Evolutionary conservation across 768 basidiomycete species (phyloP).

Genomic region (Boletus huronensis): DNA sequence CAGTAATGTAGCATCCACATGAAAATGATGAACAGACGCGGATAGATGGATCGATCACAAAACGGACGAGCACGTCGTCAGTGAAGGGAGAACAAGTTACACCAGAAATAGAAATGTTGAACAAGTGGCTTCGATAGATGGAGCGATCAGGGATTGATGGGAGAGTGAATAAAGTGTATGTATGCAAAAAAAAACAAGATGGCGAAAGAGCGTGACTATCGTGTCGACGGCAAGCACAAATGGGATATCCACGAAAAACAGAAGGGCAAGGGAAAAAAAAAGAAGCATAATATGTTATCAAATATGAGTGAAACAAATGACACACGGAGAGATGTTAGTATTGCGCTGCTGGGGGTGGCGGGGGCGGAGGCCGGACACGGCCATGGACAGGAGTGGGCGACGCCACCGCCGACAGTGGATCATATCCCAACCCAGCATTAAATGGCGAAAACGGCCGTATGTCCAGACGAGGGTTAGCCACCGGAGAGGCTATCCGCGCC

Average conservation of each 20-base stretch:
- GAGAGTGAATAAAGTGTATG: neutral
- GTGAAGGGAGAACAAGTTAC: neutral
- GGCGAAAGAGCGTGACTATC: neutral
- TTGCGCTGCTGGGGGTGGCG: constrained; percentile 9
- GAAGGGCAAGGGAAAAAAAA: neutral
- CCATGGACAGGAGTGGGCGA: constrained; percentile 6
- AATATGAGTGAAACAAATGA: constrained; percentile 10
- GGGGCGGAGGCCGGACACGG: constrained; percentile 5
- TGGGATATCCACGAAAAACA: constrained; percentile 5
- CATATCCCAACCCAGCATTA: constrained; percentile 28
- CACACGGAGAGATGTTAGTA: constrained; percentile 5
- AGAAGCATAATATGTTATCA: constrained; percentile 16
- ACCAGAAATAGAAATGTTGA: neutral
- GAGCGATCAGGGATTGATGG: neutral
- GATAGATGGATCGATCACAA: neutral
- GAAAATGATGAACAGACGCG: neutral
- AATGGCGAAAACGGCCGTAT: constrained; percentile 50
- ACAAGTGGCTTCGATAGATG: neutral
- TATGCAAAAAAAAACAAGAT: neutral
- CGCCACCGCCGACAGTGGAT: constrained; percentile 1
- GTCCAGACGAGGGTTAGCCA: constrained; percentile 27
- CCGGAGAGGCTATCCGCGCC: constrained; percentile 12
- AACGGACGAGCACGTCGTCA: neutral
- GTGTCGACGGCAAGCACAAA: neutral
- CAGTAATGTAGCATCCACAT: constrained; percentile 1